Evolutionary conservation across 1,139 yeast species (phyloP).

Genomic region (Debaryomyces nepalensis): DNA sequence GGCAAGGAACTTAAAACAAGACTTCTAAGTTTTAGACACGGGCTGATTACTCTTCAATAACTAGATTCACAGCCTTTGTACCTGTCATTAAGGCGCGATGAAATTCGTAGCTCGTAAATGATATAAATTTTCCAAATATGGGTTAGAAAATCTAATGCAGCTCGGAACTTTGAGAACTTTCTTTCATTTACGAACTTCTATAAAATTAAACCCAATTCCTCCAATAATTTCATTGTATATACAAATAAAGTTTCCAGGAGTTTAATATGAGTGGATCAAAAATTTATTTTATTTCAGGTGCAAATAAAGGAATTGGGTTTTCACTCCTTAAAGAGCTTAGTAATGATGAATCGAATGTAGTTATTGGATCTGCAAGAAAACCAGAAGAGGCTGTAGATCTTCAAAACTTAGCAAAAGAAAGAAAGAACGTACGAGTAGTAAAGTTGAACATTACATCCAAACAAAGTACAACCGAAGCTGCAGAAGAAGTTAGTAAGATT

Average conservation of each 20-base stretch:
- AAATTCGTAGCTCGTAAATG: conserved; percentile 4
- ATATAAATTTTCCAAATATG: not conserved
- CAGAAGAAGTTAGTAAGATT: conserved; percentile 16
- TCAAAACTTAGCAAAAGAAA: conserved; percentile 14
- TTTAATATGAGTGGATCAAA: not conserved
- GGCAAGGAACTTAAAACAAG: too few relatives aligned
- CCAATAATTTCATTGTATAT: too few relatives aligned
- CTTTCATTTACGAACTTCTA: not conserved
- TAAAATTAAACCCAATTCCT: not conserved
- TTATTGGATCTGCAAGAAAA: conserved; percentile 26
- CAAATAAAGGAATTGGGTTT: conserved; percentile 29
- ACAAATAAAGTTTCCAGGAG: too few relatives aligned
- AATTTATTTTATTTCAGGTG: conserved; percentile 25
- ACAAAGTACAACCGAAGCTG: conserved; percentile 15
- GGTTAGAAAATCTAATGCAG: not conserved
- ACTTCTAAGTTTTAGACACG: too few relatives aligned
- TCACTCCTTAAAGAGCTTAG: conserved; percentile 19
- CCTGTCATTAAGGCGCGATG: not conserved
- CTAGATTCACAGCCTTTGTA: too few relatives aligned
- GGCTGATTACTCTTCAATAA: too few relatives aligned
- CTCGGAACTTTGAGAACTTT: not conserved
- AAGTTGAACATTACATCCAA: conserved; percentile 10
- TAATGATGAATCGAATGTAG: conserved; percentile 16
- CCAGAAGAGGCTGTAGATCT: conserved; percentile 20
- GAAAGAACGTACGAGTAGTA: conserved; percentile 10